phyloP scores from a whole-genome alignment of 306 rosid genomes.

The Geum urbanum region DNA sequence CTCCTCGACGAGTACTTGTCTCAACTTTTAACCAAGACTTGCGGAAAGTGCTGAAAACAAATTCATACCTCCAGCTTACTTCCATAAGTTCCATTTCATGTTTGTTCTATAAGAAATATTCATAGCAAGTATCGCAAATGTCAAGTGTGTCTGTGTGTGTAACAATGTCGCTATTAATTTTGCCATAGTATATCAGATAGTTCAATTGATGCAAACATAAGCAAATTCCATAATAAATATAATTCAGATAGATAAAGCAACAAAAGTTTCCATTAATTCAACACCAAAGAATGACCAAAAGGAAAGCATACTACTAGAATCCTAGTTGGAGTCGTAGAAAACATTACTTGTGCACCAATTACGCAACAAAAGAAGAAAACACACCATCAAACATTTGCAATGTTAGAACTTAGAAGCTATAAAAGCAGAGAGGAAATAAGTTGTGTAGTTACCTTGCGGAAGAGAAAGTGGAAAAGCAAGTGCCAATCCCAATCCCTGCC shows the following conservation, averaged over 20 bases:
- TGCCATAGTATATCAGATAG: neutral
- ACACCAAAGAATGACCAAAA: neutral
- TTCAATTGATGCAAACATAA: neutral
- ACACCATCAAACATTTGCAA: too few species aligned
- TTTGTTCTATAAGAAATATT: neutral
- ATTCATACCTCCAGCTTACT: slow-evolving; percentile 34
- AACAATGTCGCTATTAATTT: neutral
- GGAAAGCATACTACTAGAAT: too few species aligned
- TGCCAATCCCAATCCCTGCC: slow-evolving; percentile 60
- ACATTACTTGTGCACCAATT: neutral
- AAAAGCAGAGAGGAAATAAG: neutral
- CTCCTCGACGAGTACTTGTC: slow-evolving; percentile 52
- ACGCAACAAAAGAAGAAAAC: neutral
- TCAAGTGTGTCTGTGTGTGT: too few species aligned
- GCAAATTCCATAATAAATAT: neutral
- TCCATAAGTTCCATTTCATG: slow-evolving; percentile 29
- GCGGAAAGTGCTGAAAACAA: slow-evolving; percentile 65
- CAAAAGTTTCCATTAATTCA: neutral
- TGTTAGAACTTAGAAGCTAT: too few species aligned
- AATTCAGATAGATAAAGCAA: neutral
- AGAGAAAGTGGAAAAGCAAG: slow-evolving; percentile 43
- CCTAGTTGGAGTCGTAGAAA: too few species aligned
- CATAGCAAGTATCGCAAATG: too few species aligned
- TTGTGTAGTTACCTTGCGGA: slow-evolving; percentile 44
- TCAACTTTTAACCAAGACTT: slow-evolving; percentile 49